Conservation (phyloP, 768 basidiomycete genomes). For the Hysterangium stoloniferum region DNA sequence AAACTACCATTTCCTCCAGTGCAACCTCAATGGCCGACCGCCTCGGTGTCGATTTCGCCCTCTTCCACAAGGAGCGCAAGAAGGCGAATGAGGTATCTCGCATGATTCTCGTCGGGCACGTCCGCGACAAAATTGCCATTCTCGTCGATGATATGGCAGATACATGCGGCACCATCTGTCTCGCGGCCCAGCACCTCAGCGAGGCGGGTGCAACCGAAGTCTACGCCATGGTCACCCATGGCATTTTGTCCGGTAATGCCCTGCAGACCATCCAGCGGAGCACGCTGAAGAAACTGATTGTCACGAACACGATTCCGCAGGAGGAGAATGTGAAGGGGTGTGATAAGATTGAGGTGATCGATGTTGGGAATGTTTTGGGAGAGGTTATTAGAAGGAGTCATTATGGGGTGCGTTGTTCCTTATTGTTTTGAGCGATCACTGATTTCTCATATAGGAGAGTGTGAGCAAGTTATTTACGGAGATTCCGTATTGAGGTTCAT, state of each 20-base stretch:
- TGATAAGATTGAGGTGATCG: slow-evolving; percentile 84
- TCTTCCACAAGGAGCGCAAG: slow-evolving; percentile 99
- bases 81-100: slow-evolving; percentile 92
- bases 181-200: slow-evolving; percentile 82
- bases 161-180: slow-evolving; percentile 88
- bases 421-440: background rate
- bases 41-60: slow-evolving; percentile 92
- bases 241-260: slow-evolving; percentile 88
- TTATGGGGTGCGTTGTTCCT: slow-evolving; percentile 75
- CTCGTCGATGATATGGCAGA: slow-evolving; percentile 99
- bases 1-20: slow-evolving; percentile 35
- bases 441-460: slow-evolving; percentile 1
- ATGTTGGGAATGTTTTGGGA: slow-evolving; percentile 89
- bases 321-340: slow-evolving; percentile 61
- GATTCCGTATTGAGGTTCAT: slow-evolving; percentile 11
- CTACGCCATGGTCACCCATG: slow-evolving; percentile 93
- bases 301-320: slow-evolving; percentile 98
- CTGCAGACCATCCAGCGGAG: slow-evolving; percentile 65
- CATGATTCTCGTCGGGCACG: slow-evolving; percentile 93
- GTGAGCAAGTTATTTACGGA: slow-evolving; percentile 10
- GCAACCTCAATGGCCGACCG: slow-evolving; percentile 96
- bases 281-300: slow-evolving; percentile 86
- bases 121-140: slow-evolving; percentile 87
- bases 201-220: slow-evolving; percentile 85
- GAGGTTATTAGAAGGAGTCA: slow-evolving; percentile 95